Base-by-base conservation (phyloP, 192 early-diverging fungal species). In the Coemansia sp. region DNA sequence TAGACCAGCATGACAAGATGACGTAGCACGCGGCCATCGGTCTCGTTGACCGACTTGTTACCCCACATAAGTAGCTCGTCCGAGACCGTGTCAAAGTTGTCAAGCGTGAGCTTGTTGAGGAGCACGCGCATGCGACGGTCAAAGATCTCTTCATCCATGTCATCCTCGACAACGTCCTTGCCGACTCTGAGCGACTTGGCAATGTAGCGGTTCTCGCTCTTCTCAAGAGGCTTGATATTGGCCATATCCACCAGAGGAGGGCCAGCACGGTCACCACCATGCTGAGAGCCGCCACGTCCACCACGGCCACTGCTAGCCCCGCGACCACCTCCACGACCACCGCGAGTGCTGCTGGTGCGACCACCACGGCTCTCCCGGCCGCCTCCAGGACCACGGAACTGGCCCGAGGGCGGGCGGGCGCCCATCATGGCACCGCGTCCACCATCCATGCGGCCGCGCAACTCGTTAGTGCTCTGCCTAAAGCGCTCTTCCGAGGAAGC, bases 61-160 rank as follows among this genome's bases (percentile, higher is more conserved):
- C 91, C 94, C 77, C 89, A 89, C 22, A 88, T 84, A 33, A 95
- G 76, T 55, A 99, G 92, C 80, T 98, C 91, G 67, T 88, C 86
- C 6, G 92, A 90, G 29, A 99, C 90, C 15, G 80, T 75, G 34
- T 94, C 93, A 75, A 98, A 99, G 82, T 94, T 96, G 74, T 99
- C 98, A 0, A 93, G 83, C 3, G 98, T 97, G 66, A 99, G 82
- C 89, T 99, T 99, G 89, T 99, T 99, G 65, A 99, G 86, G 20
- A 97, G 85, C 67, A 89, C 89, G 86, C 93, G 94, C 18, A 93
- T 90, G 88, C 95, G 93, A 31, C 93, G 91, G 51, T 89, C 86
- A 46, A 89, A 86, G 29, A 89, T 60, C 13, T 93, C 94, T 49
- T 86, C 84, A 6, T 66, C 29, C 73, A 84, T 88, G 3, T 84